A percentile compares a stretch with the other conserved stretches of the same genome.
Evolutionary conservation across 495 filamentous ascomycete species (phyloP).

Genomic region (Aspergillus campestris): DNA sequence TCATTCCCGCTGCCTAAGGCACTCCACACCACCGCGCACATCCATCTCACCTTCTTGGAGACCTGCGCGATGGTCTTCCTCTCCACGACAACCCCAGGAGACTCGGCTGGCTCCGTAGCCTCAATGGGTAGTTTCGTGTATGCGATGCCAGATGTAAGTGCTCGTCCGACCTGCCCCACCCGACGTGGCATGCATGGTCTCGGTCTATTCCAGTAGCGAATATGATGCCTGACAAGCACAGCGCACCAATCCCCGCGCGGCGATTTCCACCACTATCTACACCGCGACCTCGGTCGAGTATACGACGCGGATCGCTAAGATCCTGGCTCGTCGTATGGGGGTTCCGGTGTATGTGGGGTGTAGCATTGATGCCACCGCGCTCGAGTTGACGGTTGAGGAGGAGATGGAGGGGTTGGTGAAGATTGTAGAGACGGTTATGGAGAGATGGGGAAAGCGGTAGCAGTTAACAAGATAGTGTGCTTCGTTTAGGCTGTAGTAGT

Average conservation of each 20-base stretch:
- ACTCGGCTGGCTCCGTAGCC: constrained; percentile 31
- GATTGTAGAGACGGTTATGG: constrained; percentile 60
- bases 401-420: constrained; percentile 81
- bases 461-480: too few relatives aligned
- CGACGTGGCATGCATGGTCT: not conserved
- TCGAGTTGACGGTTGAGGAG: constrained; percentile 77
- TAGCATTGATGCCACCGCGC: constrained; percentile 47
- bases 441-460: constrained; percentile 35
- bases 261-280: constrained; percentile 71
- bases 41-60: constrained; percentile 62
- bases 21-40: constrained; percentile 67
- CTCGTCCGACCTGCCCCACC: not conserved
- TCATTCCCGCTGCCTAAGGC: constrained; percentile 71
- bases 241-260: constrained; percentile 29
- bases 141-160: constrained; percentile 75
- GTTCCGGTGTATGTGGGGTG: constrained; percentile 80
- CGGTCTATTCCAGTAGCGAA: too few relatives aligned
- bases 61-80: constrained; percentile 68
- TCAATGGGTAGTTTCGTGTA: constrained; percentile 73
- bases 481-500: too few relatives aligned
- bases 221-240: constrained; percentile 8
- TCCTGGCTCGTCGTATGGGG: constrained; percentile 60
- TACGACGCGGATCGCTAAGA: constrained; percentile 72
- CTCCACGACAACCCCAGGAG: constrained; percentile 59
- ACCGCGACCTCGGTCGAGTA: constrained; percentile 70